Conservation (phyloP, 176 grass and related monocot species). For the Leersia perrieri region DNA sequence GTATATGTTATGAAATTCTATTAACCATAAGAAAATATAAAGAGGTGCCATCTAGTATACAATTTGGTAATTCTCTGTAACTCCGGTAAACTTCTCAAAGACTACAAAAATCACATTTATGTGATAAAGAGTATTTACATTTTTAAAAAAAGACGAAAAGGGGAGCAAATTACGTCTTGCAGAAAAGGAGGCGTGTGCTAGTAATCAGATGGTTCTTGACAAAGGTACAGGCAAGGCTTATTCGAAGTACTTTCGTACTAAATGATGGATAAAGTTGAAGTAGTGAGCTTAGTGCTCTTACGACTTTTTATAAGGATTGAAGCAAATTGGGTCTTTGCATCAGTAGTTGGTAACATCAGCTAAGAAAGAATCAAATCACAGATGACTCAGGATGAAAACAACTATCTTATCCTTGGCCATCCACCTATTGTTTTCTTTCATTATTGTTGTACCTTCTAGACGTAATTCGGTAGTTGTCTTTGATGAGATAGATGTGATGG, state of each 20-base stretch:
- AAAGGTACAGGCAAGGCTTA: not conserved
- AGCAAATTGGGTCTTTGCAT: not conserved
- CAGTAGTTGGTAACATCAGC: slow-evolving; percentile 22
- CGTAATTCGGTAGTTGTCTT: slow-evolving; percentile 4
- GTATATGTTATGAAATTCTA: too few relatives aligned
- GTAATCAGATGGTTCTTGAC: not conserved
- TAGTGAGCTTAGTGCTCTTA: not conserved
- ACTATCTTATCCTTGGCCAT: slow-evolving; percentile 36
- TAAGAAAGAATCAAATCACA: slow-evolving; percentile 35
- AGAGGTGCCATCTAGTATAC: too few relatives aligned
- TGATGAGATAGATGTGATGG: not conserved
- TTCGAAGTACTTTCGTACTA: not conserved
- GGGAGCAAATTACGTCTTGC: not conserved
- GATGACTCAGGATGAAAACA: slow-evolving; percentile 21
- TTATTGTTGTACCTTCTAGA: not conserved
- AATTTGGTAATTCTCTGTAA: too few relatives aligned
- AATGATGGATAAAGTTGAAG: not conserved
- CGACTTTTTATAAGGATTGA: slow-evolving; percentile 23
- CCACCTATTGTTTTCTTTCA: not conserved
- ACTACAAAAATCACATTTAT: too few relatives aligned
- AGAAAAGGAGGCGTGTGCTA: not conserved
- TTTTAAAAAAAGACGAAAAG: not conserved
- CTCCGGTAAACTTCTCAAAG: too few relatives aligned
- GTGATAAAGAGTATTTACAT: not conserved
- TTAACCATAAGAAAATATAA: too few relatives aligned